Evolutionary conservation across 2,329 filamentous ascomycete species (phyloP).

Genomic region (Nemania bipapillata): DNA sequence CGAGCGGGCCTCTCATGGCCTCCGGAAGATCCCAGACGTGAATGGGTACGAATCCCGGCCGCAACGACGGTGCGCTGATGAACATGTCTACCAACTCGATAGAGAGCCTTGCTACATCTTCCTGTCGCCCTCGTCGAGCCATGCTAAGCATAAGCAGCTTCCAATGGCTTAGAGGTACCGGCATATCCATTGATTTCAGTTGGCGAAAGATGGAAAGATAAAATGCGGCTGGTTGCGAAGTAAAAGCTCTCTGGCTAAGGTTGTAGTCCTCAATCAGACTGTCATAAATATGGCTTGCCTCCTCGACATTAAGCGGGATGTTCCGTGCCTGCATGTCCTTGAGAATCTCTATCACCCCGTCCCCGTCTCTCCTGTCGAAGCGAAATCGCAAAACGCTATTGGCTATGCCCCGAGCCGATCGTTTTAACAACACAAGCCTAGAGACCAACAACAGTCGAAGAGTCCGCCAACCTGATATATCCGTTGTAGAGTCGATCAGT

Average conservation of each 20-base stretch:
- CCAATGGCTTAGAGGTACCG: slow-evolving; percentile 58
- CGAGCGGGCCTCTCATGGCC: slow-evolving; percentile 48
- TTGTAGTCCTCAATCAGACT: slow-evolving; percentile 45
- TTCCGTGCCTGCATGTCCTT: slow-evolving; percentile 54
- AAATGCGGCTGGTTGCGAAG: slow-evolving; percentile 45
- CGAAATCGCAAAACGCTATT: slow-evolving; percentile 52
- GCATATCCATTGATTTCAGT: slow-evolving; percentile 55
- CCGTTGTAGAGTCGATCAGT: slow-evolving; percentile 53
- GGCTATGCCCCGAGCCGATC: slow-evolving; percentile 47
- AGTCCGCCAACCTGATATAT: slow-evolving; percentile 55
- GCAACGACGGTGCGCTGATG: slow-evolving; percentile 49
- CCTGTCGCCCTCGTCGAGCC: slow-evolving; percentile 57
- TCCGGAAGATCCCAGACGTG: slow-evolving; percentile 58
- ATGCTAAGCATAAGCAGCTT: slow-evolving; percentile 58
- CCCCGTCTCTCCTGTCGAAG: slow-evolving; percentile 47
- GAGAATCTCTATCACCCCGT: slow-evolving; percentile 51
- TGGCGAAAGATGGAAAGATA: slow-evolving; percentile 52
- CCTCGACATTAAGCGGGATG: slow-evolving; percentile 49
- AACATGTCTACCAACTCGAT: slow-evolving; percentile 56
- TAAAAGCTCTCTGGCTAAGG: slow-evolving; percentile 28
- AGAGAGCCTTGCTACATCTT: slow-evolving; percentile 59
- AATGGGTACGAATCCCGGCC: slow-evolving; percentile 56
- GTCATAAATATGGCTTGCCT: slow-evolving; percentile 49
- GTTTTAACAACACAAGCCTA: slow-evolving; percentile 52
- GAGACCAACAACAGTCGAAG: slow-evolving; percentile 60